These are phyloP conservation scores for Mrakia gelida DNA, from an alignment of 768 basidiomycete genomes.

Conservation along the genomic window DNA sequence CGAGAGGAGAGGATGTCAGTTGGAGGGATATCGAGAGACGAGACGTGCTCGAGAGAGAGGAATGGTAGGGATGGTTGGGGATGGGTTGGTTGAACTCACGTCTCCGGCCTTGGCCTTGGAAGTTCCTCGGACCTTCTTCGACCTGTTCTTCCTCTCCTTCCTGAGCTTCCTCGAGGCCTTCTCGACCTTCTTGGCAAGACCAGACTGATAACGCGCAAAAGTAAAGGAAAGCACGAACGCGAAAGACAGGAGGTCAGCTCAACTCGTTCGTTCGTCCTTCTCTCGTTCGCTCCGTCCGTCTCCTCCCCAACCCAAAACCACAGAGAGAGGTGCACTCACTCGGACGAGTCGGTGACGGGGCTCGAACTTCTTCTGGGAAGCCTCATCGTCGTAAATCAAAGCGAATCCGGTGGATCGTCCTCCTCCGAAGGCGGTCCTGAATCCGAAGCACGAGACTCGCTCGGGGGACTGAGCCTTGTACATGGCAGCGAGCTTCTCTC, in stretches of 20 bases:
- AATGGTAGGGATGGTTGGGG: background rate
- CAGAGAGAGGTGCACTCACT: conserved; percentile 54
- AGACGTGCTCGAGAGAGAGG: background rate
- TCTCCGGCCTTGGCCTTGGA: conserved; percentile 81
- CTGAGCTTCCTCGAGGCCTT: conserved; percentile 94
- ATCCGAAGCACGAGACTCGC: conserved; percentile 89
- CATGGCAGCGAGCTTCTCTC: conserved; percentile 81
- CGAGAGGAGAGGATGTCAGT: background rate
- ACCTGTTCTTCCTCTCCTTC: conserved; percentile 99
- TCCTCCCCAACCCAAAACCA: no score
- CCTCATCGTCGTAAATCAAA: conserved; percentile 94
- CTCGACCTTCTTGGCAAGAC: conserved; percentile 65
- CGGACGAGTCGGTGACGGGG: conserved; percentile 90
- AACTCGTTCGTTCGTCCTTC: background rate
- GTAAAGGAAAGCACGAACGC: background rate
- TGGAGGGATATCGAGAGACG: background rate
- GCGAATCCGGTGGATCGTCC: conserved; percentile 96
- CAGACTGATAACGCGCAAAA: conserved; percentile 39
- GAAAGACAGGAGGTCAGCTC: background rate
- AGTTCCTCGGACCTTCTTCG: conserved; percentile 98
- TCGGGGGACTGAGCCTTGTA: conserved; percentile 84
- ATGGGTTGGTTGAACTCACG: background rate
- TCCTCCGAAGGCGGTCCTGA: conserved; percentile 76
- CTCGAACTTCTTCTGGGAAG: conserved; percentile 92
- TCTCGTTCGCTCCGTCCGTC: no score